A percentile compares a stretch with the other conserved stretches of the same genome.
Conservation (phyloP, 441 rosid genomes). For the Aquilaria agallochum region DNA sequence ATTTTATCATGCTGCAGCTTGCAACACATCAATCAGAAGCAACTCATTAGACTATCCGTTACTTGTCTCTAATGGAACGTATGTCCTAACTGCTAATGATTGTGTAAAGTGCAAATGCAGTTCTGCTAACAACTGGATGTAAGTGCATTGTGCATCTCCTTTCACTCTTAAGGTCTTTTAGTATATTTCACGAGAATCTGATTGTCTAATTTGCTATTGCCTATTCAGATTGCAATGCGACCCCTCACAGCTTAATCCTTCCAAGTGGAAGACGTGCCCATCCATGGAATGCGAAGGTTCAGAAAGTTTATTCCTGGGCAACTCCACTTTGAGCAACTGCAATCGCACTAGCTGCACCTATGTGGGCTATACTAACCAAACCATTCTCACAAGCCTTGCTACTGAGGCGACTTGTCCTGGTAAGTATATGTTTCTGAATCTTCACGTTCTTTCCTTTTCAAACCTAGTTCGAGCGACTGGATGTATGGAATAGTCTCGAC, state of each 20-base stretch:
- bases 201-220: background rate
- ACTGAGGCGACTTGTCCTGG: conserved; percentile 36
- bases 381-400: conserved; percentile 34
- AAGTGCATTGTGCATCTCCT: conserved; percentile 23
- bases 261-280: conserved; percentile 53
- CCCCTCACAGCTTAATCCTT: conserved; percentile 37
- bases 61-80: conserved; percentile 53
- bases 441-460: background rate
- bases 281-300: conserved; percentile 44
- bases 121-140: conserved; percentile 56
- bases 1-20: conserved; percentile 41
- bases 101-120: conserved; percentile 69
- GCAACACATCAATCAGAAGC: conserved; percentile 47
- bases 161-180: background rate
- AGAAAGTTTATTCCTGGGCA: conserved; percentile 32
- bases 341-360: conserved; percentile 48
- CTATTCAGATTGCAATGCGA: conserved; percentile 60
- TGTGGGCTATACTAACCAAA: conserved; percentile 46
- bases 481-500: too few relatives aligned
- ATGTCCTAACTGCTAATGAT: conserved; percentile 50
- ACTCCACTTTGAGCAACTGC: conserved; percentile 31
- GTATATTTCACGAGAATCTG: background rate
- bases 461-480: background rate
- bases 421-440: conserved; percentile 19
- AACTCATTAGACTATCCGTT: conserved; percentile 46